These are phyloP conservation scores for Hypseocharis bilobata DNA, from an alignment of 441 rosid genomes.

Conservation along the genomic window DNA sequence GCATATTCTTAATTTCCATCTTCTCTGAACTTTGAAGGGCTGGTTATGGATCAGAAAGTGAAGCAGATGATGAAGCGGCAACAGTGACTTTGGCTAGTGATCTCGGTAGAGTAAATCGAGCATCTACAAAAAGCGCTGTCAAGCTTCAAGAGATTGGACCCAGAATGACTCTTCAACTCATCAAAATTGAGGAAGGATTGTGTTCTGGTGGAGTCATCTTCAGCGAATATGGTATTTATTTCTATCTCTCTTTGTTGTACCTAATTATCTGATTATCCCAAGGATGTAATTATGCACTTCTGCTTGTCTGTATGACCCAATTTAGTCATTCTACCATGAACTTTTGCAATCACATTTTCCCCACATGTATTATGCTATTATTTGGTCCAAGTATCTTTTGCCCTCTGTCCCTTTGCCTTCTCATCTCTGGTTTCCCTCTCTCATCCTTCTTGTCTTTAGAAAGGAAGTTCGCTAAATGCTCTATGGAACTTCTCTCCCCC, in stretches of 20 bases:
- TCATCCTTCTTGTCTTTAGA: too few species aligned
- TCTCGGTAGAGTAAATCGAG: conserved; percentile 55
- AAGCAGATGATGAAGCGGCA: conserved; percentile 84
- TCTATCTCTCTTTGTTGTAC: background rate
- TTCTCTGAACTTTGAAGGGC: conserved; percentile 8
- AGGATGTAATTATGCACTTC: background rate
- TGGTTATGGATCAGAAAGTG: conserved; percentile 28
- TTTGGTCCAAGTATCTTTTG: background rate
- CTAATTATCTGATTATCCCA: background rate
- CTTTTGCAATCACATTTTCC: background rate
- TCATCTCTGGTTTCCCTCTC: too few species aligned
- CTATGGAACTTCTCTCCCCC: background rate
- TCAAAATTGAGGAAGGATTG: conserved; percentile 74
- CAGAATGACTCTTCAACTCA: conserved; percentile 76
- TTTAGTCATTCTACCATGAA: background rate
- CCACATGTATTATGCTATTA: background rate
- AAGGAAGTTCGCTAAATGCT: too few species aligned
- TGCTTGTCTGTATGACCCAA: background rate
- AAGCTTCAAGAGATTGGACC: conserved; percentile 89
- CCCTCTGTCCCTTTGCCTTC: too few species aligned
- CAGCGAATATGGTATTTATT: conserved; percentile 51
- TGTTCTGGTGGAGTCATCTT: conserved; percentile 68
- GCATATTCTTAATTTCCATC: background rate
- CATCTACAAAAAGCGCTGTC: conserved; percentile 65
- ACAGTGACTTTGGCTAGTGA: conserved; percentile 63